A percentile compares a stretch with the other conserved stretches of the same genome.
These are phyloP conservation scores for Phytophthora macrochlamydospora DNA, from an alignment of 352 stramenopile species.

Conservation along the genomic window DNA sequence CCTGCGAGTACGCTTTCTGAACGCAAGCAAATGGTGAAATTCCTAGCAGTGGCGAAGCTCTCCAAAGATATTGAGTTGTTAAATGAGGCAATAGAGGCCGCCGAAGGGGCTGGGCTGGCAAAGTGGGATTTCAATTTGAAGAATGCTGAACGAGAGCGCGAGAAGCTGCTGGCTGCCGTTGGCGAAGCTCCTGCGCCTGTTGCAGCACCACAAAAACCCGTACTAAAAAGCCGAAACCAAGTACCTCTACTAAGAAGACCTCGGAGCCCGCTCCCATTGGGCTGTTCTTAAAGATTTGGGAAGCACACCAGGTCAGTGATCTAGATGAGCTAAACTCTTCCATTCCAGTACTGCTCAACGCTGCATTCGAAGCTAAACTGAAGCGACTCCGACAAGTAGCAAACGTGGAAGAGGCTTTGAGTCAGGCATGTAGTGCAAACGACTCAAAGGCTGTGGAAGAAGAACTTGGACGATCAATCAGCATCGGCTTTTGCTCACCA, in stretches of 20 bases:
- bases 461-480: slow-evolving; percentile 58
- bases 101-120: slow-evolving; percentile 58
- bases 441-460: slow-evolving; percentile 53
- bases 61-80: slow-evolving; percentile 72
- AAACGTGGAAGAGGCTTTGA: slow-evolving; percentile 44
- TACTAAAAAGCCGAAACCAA: slow-evolving; percentile 10
- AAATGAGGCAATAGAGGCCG: slow-evolving; percentile 70
- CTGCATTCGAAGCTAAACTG: slow-evolving; percentile 48
- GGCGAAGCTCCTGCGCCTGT: slow-evolving; percentile 5
- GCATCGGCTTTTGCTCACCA: slow-evolving; percentile 57
- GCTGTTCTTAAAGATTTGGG: slow-evolving; percentile 52
- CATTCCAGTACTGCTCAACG: slow-evolving; percentile 28
- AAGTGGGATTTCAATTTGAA: slow-evolving; percentile 88
- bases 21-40: slow-evolving; percentile 81
- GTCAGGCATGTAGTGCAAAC: slow-evolving; percentile 32
- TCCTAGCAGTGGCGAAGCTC: slow-evolving; percentile 69
- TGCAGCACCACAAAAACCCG: slow-evolving; percentile 6
- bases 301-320: slow-evolving; percentile 27
- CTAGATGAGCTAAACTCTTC: slow-evolving; percentile 29
- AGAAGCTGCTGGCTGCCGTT: slow-evolving; percentile 50
- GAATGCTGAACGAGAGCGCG: slow-evolving; percentile 70
- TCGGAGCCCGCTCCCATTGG: slow-evolving; percentile 22
- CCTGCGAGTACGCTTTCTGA: slow-evolving; percentile 55
- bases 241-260: slow-evolving; percentile 13
- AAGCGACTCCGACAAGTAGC: slow-evolving; percentile 47